These are phyloP conservation scores for Cercophora samala DNA, from an alignment of 495 filamentous ascomycete species.

Conservation along the genomic window DNA sequence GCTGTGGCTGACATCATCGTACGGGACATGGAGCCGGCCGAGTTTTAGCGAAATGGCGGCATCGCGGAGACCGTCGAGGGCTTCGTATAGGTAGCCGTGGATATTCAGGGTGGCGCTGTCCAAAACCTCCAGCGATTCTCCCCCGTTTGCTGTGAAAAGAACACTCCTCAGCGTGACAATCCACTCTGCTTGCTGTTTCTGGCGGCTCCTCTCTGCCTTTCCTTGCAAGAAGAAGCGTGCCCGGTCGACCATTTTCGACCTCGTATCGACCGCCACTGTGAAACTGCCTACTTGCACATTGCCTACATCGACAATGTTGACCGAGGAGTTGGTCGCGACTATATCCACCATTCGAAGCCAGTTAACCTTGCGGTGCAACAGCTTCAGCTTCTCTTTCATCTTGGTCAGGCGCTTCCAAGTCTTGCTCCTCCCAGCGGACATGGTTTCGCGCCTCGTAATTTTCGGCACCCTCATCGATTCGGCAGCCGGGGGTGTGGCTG, in stretches of 20 bases:
- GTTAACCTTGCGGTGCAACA: slow-evolving; percentile 76
- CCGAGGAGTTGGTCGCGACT: slow-evolving; percentile 72
- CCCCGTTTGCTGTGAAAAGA: slow-evolving; percentile 79
- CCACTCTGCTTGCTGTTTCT: slow-evolving; percentile 89
- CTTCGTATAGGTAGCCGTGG: slow-evolving; percentile 87
- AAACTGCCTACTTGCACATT: slow-evolving; percentile 79
- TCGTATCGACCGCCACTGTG: slow-evolving; percentile 82
- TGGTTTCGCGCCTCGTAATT: slow-evolving; percentile 22
- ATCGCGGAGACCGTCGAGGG: slow-evolving; percentile 83
- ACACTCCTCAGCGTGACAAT: slow-evolving; percentile 81
- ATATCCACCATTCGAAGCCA: slow-evolving; percentile 91
- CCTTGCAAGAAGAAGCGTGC: slow-evolving; percentile 83
- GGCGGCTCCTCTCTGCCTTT: slow-evolving; percentile 62
- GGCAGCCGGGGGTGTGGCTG: neutral
- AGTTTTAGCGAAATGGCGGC: slow-evolving; percentile 86
- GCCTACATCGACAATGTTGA: slow-evolving; percentile 75
- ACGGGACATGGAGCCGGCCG: slow-evolving; percentile 83
- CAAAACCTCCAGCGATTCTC: slow-evolving; percentile 81
- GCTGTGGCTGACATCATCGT: slow-evolving; percentile 75
- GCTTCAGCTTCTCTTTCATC: slow-evolving; percentile 80
- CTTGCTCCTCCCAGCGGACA: slow-evolving; percentile 53
- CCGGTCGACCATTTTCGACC: slow-evolving; percentile 85
- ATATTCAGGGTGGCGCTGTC: slow-evolving; percentile 86
- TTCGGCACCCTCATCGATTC: slow-evolving; percentile 25
- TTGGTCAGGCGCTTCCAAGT: slow-evolving; percentile 74